These are phyloP conservation scores for Naganishia friedmannii DNA, from an alignment of 768 basidiomycete species.

Conservation along the genomic window DNA sequence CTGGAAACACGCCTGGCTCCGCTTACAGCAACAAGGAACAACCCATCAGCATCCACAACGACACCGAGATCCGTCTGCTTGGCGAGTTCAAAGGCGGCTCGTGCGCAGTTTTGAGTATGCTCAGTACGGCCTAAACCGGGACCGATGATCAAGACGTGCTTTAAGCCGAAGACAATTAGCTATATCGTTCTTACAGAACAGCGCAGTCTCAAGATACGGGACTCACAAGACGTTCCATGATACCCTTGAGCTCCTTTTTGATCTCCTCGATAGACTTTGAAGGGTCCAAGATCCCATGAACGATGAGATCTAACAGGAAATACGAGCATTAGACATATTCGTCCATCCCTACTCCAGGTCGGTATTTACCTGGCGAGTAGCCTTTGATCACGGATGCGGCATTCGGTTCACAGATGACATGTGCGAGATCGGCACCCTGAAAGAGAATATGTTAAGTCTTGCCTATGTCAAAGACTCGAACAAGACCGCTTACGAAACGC, in stretches of 20 bases:
- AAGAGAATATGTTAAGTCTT: background rate
- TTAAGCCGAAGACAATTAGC: background rate
- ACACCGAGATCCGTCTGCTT: constrained; percentile 74
- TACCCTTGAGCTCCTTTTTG: constrained; percentile 54
- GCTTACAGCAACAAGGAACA: constrained; percentile 64
- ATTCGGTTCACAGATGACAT: constrained; percentile 92
- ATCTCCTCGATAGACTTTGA: constrained; percentile 59
- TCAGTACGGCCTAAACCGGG: constrained; percentile 88
- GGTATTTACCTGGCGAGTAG: constrained; percentile 65
- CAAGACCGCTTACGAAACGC: constrained; percentile 61
- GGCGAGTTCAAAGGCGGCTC: constrained; percentile 71
- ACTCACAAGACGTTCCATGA: constrained; percentile 68
- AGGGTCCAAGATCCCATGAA: constrained; percentile 82
- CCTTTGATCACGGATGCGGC: constrained; percentile 93
- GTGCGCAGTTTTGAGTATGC: constrained; percentile 83
- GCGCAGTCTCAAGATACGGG: background rate
- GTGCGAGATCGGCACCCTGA: constrained; percentile 88
- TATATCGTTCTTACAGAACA: background rate
- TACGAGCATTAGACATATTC: background rate
- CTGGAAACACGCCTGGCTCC: background rate
- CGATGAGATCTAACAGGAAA: constrained; percentile 68
- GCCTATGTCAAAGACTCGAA: constrained; percentile 38
- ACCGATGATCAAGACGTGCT: constrained; percentile 85
- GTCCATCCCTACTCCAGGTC: background rate
- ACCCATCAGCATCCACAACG: constrained; percentile 90